These are phyloP conservation scores for Metschnikowia lunata DNA, from an alignment of 805 yeast species.

Conservation along the genomic window DNA sequence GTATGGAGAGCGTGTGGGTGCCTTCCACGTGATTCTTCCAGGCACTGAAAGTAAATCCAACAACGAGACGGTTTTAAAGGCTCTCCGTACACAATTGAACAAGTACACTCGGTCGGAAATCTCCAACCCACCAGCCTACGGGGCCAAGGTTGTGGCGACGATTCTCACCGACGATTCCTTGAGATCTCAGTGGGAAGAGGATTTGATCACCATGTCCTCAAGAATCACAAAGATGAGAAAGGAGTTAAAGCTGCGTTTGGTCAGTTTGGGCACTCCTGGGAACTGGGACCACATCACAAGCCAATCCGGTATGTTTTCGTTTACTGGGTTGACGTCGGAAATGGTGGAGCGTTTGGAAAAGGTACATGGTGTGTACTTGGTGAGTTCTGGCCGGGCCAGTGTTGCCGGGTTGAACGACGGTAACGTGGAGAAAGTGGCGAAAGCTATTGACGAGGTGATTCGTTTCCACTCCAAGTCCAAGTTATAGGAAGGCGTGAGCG, in stretches of 20 bases:
- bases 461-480: constrained; percentile 21
- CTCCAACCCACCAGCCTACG: constrained; percentile 94
- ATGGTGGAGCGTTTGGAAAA: constrained; percentile 75
- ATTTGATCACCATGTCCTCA: constrained; percentile 80
- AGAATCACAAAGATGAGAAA: constrained; percentile 79
- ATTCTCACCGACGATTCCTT: constrained; percentile 67
- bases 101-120: constrained; percentile 76
- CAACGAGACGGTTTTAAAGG: constrained; percentile 10
- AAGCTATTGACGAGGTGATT: constrained; percentile 77
- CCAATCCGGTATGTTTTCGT: constrained; percentile 97
- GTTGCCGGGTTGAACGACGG: constrained; percentile 86
- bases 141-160: constrained; percentile 82
- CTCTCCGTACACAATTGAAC: constrained; percentile 67
- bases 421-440: constrained; percentile 75
- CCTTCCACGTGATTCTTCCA: constrained; percentile 70
- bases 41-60: constrained; percentile 6
- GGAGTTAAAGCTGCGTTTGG: constrained; percentile 57
- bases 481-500: constrained; percentile 6
- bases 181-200: constrained; percentile 75
- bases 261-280: constrained; percentile 71
- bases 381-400: constrained; percentile 82
- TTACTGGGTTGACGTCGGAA: constrained; percentile 75
- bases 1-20: constrained; percentile 97
- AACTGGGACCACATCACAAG: constrained; percentile 85
- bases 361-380: constrained; percentile 78